Base-by-base conservation (phyloP, 306 rosid genomes). In the Vigna unguiculata region DNA sequence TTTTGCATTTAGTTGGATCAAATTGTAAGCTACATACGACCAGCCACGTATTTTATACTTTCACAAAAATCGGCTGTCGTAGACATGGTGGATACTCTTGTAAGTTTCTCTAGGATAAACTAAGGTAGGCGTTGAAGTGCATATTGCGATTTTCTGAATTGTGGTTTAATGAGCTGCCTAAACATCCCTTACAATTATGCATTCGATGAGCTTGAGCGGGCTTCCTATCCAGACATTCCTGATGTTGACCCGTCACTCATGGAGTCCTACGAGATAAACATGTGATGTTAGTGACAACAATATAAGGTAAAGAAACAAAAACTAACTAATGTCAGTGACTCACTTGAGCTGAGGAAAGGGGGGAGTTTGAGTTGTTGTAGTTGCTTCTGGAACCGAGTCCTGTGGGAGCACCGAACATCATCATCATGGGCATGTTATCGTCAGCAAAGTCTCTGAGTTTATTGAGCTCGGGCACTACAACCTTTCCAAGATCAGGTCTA, bases 401-500 rank as follows among this genome's bases (percentile, higher is more conserved):
- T 17, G 72, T 14, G 9, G 41, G 9, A 19, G 24, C 24, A 20
- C 81, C 75, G 38, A 65, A 77, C 79, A 82, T 61, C 59, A 63
- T 64, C 57, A 62, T 54, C 80, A 58, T 6, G 6, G 83, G 78
- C 89, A 78, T 72, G 75, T 74, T 84, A 0, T 79, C 92, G 21
- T 91, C 89, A 21, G 91, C 93, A 45, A 91, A 64, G 6, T 71
- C 78, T 86, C 90, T 85, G 82, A 89, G 69, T 69, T 92, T 83
- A 70, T 90, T 87, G 22, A 90, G 90, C 83, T 85, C 90, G 13
- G 96, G 95, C 24, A 91, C 78, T 32, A 90, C 86, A 54, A 84
- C 76, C 67, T 86, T 90, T 14, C 86, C 96, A 43, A 91, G 96
- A 75, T 94, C 93, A 9, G 96, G 98, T 65, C 97, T 82, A 77